Percentiles rank a stretch among this genome's conserved stretches.
Evolutionary conservation across 192 early-diverging fungal genomes (phyloP).

Genomic region (Dimargaris verticillata): DNA sequence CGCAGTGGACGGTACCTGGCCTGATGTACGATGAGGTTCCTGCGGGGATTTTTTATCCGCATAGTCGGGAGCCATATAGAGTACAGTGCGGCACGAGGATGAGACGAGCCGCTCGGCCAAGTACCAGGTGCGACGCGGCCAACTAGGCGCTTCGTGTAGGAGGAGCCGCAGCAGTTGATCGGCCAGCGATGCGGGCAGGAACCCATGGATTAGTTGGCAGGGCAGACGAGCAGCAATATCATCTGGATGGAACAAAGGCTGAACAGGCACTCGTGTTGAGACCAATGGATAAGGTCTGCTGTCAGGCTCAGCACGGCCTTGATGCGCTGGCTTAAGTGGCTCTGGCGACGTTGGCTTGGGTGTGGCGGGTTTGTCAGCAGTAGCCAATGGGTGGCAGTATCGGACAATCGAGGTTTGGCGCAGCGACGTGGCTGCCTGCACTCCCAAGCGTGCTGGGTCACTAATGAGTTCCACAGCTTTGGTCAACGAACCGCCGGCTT

Average conservation of each 20-base stretch:
- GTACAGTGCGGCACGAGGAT: neutral
- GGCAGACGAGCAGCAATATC: constrained; percentile 1
- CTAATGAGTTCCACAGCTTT: neutral
- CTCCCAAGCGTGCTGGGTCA: neutral
- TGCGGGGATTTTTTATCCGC: too few relatives aligned
- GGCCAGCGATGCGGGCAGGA: constrained; percentile 6
- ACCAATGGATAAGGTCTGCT: neutral
- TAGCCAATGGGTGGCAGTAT: neutral
- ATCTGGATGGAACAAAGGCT: neutral
- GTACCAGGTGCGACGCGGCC: constrained; percentile 7
- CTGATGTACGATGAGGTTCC: too few relatives aligned
- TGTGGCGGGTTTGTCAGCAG: neutral
- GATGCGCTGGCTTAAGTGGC: neutral
- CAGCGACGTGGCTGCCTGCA: neutral
- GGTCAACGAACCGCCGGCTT: neutral
- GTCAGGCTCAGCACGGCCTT: neutral
- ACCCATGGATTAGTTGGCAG: neutral
- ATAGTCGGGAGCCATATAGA: neutral
- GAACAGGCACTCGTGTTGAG: neutral
- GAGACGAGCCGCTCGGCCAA: constrained; percentile 5
- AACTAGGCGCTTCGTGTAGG: neutral
- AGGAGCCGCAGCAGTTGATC: neutral
- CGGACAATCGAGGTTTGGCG: neutral
- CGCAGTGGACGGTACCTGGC: too few relatives aligned
- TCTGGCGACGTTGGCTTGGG: neutral